A percentile compares a stretch with the other conserved stretches of the same genome.
Evolutionary conservation across 2,329 filamentous ascomycete species (phyloP).

Genomic region (Sporothrix pseudoabietina): DNA sequence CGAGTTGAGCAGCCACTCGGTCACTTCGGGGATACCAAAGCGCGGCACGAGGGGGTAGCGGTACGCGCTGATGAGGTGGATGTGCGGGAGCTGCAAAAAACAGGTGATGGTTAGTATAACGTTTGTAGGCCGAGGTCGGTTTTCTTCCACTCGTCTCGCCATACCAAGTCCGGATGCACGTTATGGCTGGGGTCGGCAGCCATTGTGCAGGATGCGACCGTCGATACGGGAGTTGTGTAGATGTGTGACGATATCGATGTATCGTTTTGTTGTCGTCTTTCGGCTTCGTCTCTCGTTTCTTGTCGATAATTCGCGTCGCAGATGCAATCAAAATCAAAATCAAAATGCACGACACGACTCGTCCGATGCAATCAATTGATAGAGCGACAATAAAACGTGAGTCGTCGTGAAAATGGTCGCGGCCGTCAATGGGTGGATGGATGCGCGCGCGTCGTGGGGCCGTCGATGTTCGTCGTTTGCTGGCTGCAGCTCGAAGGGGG

Average conservation of each 20-base stretch:
- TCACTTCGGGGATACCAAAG: constrained; percentile 74
- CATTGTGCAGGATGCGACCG: constrained; percentile 30
- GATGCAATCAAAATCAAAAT: constrained; percentile 19
- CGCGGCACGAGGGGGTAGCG: constrained; percentile 74
- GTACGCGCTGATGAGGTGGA: constrained; percentile 84
- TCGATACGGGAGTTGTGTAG: not conserved
- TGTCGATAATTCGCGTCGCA: constrained; percentile 12
- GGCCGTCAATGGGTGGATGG: constrained; percentile 11
- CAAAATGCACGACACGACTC: not conserved
- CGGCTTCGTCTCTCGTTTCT: not conserved
- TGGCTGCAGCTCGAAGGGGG: constrained; percentile 21
- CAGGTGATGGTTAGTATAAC: not conserved
- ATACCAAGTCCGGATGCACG: constrained; percentile 42
- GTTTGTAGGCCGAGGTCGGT: not conserved
- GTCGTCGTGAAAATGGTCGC: not conserved
- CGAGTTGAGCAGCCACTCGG: constrained; percentile 79
- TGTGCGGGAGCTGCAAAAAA: constrained; percentile 71
- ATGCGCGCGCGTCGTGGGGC: constrained; percentile 17
- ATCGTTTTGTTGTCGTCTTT: not conserved
- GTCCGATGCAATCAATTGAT: not conserved
- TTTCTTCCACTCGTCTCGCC: constrained; percentile 18
- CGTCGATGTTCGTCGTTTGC: constrained; percentile 17
- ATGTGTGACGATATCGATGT: not conserved
- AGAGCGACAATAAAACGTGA: not conserved
- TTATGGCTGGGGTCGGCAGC: constrained; percentile 43